Base-by-base conservation (phyloP, 2,329 filamentous ascomycete species). In the Zymoseptoria passerinii region DNA sequence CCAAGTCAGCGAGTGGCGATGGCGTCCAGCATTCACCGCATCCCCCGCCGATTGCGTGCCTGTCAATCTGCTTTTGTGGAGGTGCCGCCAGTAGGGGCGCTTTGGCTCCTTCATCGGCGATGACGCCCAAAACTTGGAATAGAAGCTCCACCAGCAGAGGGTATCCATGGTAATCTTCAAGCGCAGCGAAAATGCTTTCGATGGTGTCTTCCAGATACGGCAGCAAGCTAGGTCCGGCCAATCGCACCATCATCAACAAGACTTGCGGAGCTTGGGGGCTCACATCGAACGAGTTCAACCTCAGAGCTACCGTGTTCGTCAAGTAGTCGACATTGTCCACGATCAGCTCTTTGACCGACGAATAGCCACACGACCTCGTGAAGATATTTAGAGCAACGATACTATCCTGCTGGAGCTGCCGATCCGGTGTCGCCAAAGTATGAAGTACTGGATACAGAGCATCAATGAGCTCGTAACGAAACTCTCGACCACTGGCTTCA, bases 101-200 rank as follows among this genome's bases (percentile, higher is more conserved):
- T 62, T 83, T 87, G 9, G 86, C 83, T 3, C 90, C 90, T 74
- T 96, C 90, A 55, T 90, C 84, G 9, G 94, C 90, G 58, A 97
- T 84, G 60, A 90, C 89, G 56, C 84, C 86, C 4, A 99, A 76
- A 0, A 95, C 90, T 1, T 83, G 78, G 71, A 97, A 99, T 5
- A 99, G 77, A 51, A 86, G 82, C 69, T 96, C 90, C 0, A 95
- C 92, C 58, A 99, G 85, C 18, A 81, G 76, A 0, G 90, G 86
- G 71, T 99, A 97, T 1, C 94, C 94, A 67, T 99, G 94, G 67
- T 94, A 99, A 67, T 90, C 89, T 65, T 96, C 91, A n/a, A 99
- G 76, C 0, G 92, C 90, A 0, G 89, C 88, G 71, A 99, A 97
- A 48, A 99, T 90, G 0, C 90, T 92, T 4, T 86, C 88, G 2